Percentiles rank a stretch among this genome's conserved stretches.
phyloP scores from a whole-genome alignment of 2,329 filamentous ascomycete species.

The Pseudofabraea citricarpa region DNA sequence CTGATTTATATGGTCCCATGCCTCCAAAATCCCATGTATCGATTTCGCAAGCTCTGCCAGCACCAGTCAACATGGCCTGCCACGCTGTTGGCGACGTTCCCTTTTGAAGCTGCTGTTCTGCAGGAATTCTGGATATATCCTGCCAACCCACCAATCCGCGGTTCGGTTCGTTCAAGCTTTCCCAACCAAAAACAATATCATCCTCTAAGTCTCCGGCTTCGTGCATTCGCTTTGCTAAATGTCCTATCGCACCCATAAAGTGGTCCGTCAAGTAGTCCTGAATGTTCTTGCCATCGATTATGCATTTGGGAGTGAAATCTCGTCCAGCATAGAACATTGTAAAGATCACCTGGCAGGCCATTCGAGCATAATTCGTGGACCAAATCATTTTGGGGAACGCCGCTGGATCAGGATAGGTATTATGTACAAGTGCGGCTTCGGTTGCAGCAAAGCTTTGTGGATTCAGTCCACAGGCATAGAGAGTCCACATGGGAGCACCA shows the following conservation, averaged over 20 bases:
- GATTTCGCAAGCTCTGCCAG: conserved; percentile 83
- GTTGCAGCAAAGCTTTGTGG: conserved; percentile 80
- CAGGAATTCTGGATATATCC: conserved; percentile 76
- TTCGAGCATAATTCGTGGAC: conserved; percentile 91
- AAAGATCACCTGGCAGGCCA: conserved; percentile 87
- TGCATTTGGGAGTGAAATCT: conserved; percentile 92
- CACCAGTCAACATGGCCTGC: conserved; percentile 89
- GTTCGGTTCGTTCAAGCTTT: conserved; percentile 94
- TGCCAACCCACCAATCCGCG: conserved; percentile 78
- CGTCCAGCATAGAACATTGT: conserved; percentile 88
- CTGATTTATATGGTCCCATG: conserved; percentile 87
- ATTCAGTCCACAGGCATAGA: conserved; percentile 90
- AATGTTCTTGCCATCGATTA: conserved; percentile 92
- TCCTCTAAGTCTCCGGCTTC: conserved; percentile 87
- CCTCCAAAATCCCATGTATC: conserved; percentile 92
- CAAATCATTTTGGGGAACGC: conserved; percentile 98
- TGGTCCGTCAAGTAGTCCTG: conserved; percentile 91
- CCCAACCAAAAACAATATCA: conserved; percentile 88
- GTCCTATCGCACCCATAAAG: conserved; percentile 73
- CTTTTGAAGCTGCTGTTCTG: conserved; percentile 86
- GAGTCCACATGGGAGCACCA: conserved; percentile 94
- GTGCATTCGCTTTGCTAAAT: conserved; percentile 78
- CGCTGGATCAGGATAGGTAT: conserved; percentile 80
- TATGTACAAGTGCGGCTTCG: conserved; percentile 90
- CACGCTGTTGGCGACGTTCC: conserved; percentile 91